Conservation (phyloP, 768 basidiomycete species). For the Russula virescens region DNA sequence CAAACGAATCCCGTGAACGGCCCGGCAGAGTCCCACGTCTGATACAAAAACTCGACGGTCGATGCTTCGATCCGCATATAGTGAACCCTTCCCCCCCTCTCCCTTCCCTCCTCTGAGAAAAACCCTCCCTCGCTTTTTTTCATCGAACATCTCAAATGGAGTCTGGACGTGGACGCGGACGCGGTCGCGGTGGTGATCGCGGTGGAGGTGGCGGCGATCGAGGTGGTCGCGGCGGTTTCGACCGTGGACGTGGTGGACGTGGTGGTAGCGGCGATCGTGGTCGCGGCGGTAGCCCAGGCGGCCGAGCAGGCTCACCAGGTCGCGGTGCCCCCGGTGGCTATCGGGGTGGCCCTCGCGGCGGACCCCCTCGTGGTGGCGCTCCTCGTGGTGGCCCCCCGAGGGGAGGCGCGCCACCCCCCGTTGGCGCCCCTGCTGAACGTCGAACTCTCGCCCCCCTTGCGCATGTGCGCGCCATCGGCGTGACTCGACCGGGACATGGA, state of each 20-base stretch:
- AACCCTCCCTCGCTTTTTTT: too few species aligned
- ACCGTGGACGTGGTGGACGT: too few species aligned
- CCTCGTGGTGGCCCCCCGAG: conserved; percentile 21
- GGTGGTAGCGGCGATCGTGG: too few species aligned
- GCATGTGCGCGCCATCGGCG: conserved; percentile 55
- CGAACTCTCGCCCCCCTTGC: conserved; percentile 31
- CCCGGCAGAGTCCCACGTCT: not conserved
- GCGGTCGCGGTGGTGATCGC: not conserved
- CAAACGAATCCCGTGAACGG: not conserved
- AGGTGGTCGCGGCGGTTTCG: not conserved
- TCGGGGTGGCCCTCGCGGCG: conserved; percentile 11
- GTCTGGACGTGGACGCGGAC: not conserved
- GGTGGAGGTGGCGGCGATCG: not conserved
- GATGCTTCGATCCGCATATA: not conserved
- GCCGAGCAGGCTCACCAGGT: too few species aligned
- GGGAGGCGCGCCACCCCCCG: conserved; percentile 22
- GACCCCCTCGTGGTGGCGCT: too few species aligned
- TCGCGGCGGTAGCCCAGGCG: too few species aligned
- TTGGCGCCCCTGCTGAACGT: conserved; percentile 15
- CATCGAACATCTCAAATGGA: not conserved
- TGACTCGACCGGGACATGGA: conserved; percentile 62
- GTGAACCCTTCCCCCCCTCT: not conserved
- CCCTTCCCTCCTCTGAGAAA: not conserved
- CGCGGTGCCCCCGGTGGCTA: conserved; percentile 28
- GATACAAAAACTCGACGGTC: not conserved